Evolutionary conservation across 1,284 basidiomycete species (phyloP).

Genomic region (Leccinum proximum): DNA sequence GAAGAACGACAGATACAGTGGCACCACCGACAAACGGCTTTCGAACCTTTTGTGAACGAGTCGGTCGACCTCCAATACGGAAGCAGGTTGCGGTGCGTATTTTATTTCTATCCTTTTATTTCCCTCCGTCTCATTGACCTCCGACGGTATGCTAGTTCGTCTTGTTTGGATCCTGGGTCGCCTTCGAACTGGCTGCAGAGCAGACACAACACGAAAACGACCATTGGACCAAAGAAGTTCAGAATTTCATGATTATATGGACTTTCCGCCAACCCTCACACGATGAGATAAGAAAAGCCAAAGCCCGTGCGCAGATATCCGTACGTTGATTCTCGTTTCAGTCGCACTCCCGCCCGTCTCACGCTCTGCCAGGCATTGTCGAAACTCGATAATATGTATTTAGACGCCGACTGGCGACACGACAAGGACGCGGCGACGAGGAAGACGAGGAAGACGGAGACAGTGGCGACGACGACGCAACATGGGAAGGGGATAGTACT

Average conservation of each 20-base stretch:
- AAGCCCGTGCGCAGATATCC: slow-evolving; percentile 42
- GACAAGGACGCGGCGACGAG: no score
- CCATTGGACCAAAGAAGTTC: slow-evolving; percentile 32
- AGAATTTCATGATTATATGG: slow-evolving; percentile 26
- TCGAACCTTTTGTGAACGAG: slow-evolving; percentile 34
- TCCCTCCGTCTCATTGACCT: not conserved
- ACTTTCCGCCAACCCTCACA: slow-evolving; percentile 28
- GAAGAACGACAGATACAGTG: not conserved
- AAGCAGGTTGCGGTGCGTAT: slow-evolving; percentile 39
- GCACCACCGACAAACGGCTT: slow-evolving; percentile 21
- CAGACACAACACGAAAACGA: slow-evolving; percentile 38
- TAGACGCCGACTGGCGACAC: no score
- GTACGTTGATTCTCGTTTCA: slow-evolving; percentile 31
- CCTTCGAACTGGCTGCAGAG: slow-evolving; percentile 32
- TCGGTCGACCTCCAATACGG: slow-evolving; percentile 35
- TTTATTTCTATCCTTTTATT: not conserved
- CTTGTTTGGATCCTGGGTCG: slow-evolving; percentile 32
- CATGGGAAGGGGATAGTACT: no score
- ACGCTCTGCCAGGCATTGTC: not conserved
- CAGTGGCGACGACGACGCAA: no score
- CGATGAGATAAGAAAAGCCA: slow-evolving; percentile 46
- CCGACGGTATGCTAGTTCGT: slow-evolving; percentile 29
- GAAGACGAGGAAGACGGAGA: no score
- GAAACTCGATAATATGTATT: no score
- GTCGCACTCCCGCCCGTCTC: slow-evolving; percentile 21